phyloP scores from a whole-genome alignment of 176 grass and related monocot genomes.

The Phragmites australis region DNA sequence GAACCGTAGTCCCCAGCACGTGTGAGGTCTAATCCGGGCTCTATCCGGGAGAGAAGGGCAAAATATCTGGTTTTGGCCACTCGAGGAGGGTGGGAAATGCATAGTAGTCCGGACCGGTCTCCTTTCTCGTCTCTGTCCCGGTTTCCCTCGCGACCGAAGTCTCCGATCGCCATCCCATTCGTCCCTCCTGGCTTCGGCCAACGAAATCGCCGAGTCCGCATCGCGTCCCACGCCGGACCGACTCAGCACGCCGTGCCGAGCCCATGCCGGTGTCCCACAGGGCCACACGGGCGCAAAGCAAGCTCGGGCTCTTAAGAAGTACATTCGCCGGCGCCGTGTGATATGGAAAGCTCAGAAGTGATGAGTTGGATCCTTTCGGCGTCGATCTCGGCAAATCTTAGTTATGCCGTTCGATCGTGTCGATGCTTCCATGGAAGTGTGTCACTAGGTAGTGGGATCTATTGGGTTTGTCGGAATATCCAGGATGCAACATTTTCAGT shows the following conservation, averaged over 20 bases:
- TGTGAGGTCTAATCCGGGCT: too few relatives aligned
- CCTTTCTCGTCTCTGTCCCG: background rate
- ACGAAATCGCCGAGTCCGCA: slow-evolving; percentile 3
- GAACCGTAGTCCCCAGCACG: too few relatives aligned
- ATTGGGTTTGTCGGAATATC: slow-evolving; percentile 24
- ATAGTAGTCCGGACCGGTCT: background rate
- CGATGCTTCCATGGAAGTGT: background rate
- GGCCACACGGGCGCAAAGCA: background rate
- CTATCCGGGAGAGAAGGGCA: too few relatives aligned
- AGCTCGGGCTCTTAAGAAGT: background rate
- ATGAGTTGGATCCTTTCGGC: slow-evolving; percentile 11
- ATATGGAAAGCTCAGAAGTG: slow-evolving; percentile 14
- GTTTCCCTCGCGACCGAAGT: slow-evolving; percentile 33
- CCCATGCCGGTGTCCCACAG: background rate
- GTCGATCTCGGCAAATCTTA: background rate
- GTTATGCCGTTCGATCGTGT: slow-evolving; percentile 3
- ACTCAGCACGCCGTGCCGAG: slow-evolving; percentile 41
- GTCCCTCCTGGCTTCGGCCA: background rate
- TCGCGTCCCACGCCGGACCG: slow-evolving; percentile 33
- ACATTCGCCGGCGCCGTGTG: background rate
- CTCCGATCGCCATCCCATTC: background rate
- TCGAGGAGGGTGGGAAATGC: background rate
- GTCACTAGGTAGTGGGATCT: background rate
- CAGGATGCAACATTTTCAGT: slow-evolving; percentile 22
- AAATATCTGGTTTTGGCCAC: background rate